Evolutionary conservation across 768 basidiomycete species (phyloP), one percentile per base, ranked within the genome.

Genomic region (Phylloporus scabripes): DNA sequence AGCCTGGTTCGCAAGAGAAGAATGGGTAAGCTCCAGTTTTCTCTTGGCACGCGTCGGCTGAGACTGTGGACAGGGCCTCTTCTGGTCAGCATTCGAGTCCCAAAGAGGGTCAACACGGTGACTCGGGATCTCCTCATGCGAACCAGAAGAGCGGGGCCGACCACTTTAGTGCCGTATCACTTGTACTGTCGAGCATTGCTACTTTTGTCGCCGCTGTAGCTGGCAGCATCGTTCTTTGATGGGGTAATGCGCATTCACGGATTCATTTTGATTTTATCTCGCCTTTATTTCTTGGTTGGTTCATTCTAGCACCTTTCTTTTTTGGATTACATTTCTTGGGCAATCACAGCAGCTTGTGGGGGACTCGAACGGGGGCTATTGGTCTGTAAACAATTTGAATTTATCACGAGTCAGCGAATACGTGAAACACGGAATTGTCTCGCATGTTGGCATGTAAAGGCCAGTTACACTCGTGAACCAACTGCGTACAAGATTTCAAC

Each of bases 91-190:
- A 32, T 26, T 29, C 52, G 11, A 34, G 17, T 9, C 21, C 57
- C 5, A 51, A 55, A 6, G 44, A 53, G 39, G 42, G 38, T 42
- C 45, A 55, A 32, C 57, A 48, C 6, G 42, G 42, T 15, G 28
- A 57, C 15, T 49, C 66, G 45, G 50, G 44, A 32, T 51, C 65
- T 26, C 57, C 65, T 20, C 59, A 58, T 24, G 62, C 61, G 21
- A 65, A 69, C 46, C 65, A 67, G 54, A 69, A 67, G 67, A 67
- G 62, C 36, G 55, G 63, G 11, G 65, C 67, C 28, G 54, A 54
- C 45, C 67, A 61, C 48, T 57, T 57, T 9, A 51, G 51, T 43
- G 52, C 54, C 7, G 50, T 50, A 4, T 58, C 67, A 2, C 40
- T 64, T 2, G 54, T 54, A 6, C 41, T 67, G 1, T 60, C 62